Conservation (phyloP, 2,329 filamentous ascomycete species). For the Ilyonectria sp. region DNA sequence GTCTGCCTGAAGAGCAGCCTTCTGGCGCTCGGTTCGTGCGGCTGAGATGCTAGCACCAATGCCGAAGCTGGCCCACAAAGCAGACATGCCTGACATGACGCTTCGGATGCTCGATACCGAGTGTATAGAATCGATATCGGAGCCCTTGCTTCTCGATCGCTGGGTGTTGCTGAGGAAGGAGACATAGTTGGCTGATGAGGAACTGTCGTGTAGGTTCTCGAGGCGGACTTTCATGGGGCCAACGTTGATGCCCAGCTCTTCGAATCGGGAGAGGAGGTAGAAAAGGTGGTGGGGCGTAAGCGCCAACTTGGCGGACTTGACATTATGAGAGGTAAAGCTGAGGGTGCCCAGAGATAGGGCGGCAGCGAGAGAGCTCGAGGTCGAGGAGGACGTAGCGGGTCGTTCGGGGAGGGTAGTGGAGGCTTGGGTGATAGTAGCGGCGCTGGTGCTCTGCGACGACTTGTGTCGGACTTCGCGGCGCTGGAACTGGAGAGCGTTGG, state of each 20-base stretch:
- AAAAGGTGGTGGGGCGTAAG: conserved; percentile 97
- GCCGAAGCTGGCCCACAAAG: conserved; percentile 90
- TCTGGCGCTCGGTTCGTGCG: conserved; percentile 90
- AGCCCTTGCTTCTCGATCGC: conserved; percentile 82
- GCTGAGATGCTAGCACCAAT: conserved; percentile 84
- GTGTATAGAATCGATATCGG: conserved; percentile 91
- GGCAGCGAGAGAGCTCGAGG: conserved; percentile 82
- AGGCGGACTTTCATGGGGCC: conserved; percentile 96
- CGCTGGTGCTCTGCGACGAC: conserved; percentile 75
- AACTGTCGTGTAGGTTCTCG: conserved; percentile 93
- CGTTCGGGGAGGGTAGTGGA: conserved; percentile 71
- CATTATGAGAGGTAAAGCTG: conserved; percentile 85
- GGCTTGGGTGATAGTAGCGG: conserved; percentile 68
- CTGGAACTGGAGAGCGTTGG: conserved; percentile 89
- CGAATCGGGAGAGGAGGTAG: conserved; percentile 94
- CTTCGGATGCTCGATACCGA: conserved; percentile 97
- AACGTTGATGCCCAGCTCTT: conserved; percentile 90
- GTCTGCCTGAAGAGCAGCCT: conserved; percentile 86
- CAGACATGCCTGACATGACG: conserved; percentile 97
- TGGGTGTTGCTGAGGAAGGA: conserved; percentile 89
- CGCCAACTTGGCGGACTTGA: conserved; percentile 92
- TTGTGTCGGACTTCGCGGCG: conserved; percentile 83
- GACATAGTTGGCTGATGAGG: conserved; percentile 91
- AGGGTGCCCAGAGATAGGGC: conserved; percentile 90
- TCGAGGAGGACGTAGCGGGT: conserved; percentile 77